Evolutionary conservation across 306 rosid species (phyloP), one percentile per base, ranked within the genome.

Genomic region (Vigna radiata): DNA sequence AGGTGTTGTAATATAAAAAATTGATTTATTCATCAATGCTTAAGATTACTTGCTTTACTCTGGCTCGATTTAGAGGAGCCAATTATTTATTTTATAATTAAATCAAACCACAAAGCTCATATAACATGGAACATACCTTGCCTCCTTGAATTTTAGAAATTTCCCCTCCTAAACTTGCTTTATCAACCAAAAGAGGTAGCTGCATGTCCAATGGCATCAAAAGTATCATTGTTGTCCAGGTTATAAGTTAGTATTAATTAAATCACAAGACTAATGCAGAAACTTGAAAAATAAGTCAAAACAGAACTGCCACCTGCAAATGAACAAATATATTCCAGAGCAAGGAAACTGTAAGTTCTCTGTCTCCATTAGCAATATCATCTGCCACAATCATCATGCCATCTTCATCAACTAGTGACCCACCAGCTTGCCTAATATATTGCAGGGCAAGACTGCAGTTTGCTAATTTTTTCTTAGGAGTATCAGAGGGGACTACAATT

Each of bases 271-370:
- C 58, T 76, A 68, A 68, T 69, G 8, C 23, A 67, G 25, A 13
- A 65, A 70, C 78, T 47, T 27, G 21, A 69, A 60, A 78, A 29
- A 3, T 25, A 69, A 63, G 59, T 44, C 72, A 68, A 75, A 68
- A 75, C 67, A 48, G 56, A 72, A 27, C 44, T 37, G 25, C 41
- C 73, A 87, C 98, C 97, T 94, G 98, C 83, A 94, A 79, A 70
- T 85, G 91, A 52, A 91, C 93, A 77, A 94, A 92, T 83, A 90
- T 84, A 65, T 94, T 94, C 94, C 97, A 94, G 43, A 94, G 93
- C 89, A 94, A 88, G 55, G 95, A 88, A 58, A 92, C 76, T 75
- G 87, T 85, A 54, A 94, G 91, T 85, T 94, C 97, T 85, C 87
- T 92, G 70, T 94, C 98, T 60, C 97, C 90, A 69, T 82, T 74